Evolutionary conservation across 345 rosid genomes (phyloP).

Genomic region (Eucalyptus marginata): DNA sequence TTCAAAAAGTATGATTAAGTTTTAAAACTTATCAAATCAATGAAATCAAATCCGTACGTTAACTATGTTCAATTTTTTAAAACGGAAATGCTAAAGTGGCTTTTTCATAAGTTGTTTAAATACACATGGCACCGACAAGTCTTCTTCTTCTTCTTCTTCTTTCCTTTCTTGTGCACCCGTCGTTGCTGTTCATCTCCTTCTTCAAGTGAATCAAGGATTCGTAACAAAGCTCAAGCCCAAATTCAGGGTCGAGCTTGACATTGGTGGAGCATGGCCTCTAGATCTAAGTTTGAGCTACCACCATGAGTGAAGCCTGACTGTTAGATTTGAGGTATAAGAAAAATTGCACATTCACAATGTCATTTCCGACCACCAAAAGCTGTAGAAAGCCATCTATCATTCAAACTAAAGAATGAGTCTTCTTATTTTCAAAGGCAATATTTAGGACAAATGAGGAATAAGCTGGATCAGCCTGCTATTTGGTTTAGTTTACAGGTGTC

Average conservation of each 20-base stretch:
- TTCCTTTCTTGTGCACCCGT: background rate
- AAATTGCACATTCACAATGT: too few species aligned
- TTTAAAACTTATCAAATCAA: background rate
- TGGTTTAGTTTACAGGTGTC: too few species aligned
- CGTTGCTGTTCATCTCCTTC: background rate
- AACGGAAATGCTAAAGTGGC: background rate
- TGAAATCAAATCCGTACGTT: fast-evolving
- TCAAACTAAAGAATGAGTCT: too few species aligned
- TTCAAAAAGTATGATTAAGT: background rate
- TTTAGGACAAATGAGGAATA: too few species aligned
- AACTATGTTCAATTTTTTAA: background rate
- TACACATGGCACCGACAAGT: background rate
- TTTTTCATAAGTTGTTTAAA: background rate
- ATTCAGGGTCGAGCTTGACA: background rate
- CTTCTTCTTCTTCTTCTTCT: background rate
- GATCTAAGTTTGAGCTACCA: too few species aligned
- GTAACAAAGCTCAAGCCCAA: background rate
- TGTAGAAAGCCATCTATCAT: too few species aligned
- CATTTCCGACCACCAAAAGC: too few species aligned
- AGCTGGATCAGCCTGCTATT: too few species aligned
- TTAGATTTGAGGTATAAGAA: too few species aligned
- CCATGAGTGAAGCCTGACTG: too few species aligned
- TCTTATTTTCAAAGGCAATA: too few species aligned
- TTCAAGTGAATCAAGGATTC: background rate
- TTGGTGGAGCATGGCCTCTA: background rate